Evolutionary conservation across 192 early-diverging fungal species (phyloP).

Genomic region (Coemansia sp.): DNA sequence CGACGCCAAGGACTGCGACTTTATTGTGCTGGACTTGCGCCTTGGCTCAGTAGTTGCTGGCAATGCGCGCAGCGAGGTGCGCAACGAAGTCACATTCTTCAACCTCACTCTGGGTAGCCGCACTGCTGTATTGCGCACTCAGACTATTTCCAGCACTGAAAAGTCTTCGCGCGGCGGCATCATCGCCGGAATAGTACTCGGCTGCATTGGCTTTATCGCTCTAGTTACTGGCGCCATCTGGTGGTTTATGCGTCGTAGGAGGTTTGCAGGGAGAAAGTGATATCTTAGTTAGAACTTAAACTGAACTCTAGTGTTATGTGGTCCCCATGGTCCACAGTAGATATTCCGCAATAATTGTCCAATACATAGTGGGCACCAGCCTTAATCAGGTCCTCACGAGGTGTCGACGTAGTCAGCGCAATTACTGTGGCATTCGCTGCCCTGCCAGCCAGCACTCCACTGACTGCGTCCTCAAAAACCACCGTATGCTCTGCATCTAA

Average conservation of each 20-base stretch:
- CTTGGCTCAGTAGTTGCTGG: conserved; percentile 28
- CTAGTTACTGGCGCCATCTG: conserved; percentile 16
- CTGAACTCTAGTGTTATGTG: conserved; percentile 1
- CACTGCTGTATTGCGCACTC: conserved; percentile 22
- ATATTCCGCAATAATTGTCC: conserved; percentile 15
- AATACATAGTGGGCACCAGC: conserved; percentile 35
- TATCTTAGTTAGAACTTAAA: not conserved
- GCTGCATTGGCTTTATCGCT: conserved; percentile 28
- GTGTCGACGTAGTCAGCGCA: conserved; percentile 27
- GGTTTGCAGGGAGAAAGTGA: not conserved
- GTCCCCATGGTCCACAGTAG: conserved; percentile 3
- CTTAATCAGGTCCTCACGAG: conserved; percentile 2
- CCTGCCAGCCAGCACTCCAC: conserved; percentile 29
- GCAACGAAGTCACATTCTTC: conserved; percentile 46
- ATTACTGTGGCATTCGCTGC: conserved; percentile 31
- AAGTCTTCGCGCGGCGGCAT: conserved; percentile 20
- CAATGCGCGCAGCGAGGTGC: conserved; percentile 20
- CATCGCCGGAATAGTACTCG: conserved; percentile 43
- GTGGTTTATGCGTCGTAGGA: conserved; percentile 9
- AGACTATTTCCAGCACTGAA: conserved; percentile 41
- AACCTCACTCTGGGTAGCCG: conserved; percentile 24
- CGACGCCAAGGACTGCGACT: conserved; percentile 12
- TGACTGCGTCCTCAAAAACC: conserved; percentile 43
- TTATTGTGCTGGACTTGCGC: conserved; percentile 32
- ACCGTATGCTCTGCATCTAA: conserved; percentile 12